These are phyloP conservation scores for Colletotrichum coccodes DNA, from an alignment of 2,329 filamentous ascomycete genomes.

Conservation along the genomic window DNA sequence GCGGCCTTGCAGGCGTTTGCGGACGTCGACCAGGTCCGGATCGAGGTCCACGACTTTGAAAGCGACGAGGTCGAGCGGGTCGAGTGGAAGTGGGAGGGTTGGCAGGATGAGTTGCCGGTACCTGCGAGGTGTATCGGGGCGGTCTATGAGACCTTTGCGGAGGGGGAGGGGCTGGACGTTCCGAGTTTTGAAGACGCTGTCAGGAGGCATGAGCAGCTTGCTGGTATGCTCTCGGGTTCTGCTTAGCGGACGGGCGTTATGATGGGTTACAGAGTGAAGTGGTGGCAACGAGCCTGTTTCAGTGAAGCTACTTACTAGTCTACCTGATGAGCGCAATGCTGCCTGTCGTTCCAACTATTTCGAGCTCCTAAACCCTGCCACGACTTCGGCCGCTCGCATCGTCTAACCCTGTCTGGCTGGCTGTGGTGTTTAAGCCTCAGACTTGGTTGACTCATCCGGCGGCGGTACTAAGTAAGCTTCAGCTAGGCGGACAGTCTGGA, in stretches of 20 bases:
- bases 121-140: constrained; percentile 60
- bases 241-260: too few relatives aligned
- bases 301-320: too few relatives aligned
- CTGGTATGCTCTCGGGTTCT: neutral
- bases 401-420: neutral
- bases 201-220: constrained; percentile 22
- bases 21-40: constrained; percentile 51
- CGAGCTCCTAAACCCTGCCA: too few relatives aligned
- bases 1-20: constrained; percentile 39
- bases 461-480: neutral
- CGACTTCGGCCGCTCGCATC: too few relatives aligned
- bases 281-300: too few relatives aligned
- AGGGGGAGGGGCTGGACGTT: neutral
- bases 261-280: too few relatives aligned
- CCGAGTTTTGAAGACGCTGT: constrained; percentile 24
- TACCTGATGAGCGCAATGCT: too few relatives aligned
- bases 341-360: too few relatives aligned
- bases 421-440: neutral
- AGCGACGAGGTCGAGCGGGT: constrained; percentile 55
- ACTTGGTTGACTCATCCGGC: constrained; percentile 23
- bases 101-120: constrained; percentile 56
- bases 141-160: constrained; percentile 66
- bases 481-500: neutral
- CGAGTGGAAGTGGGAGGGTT: constrained; percentile 55
- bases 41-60: constrained; percentile 62